Evolutionary conservation across 202 grass and related monocot genomes (phyloP), one percentile per base, ranked within the genome.

Genomic region (Setaria viridis): DNA sequence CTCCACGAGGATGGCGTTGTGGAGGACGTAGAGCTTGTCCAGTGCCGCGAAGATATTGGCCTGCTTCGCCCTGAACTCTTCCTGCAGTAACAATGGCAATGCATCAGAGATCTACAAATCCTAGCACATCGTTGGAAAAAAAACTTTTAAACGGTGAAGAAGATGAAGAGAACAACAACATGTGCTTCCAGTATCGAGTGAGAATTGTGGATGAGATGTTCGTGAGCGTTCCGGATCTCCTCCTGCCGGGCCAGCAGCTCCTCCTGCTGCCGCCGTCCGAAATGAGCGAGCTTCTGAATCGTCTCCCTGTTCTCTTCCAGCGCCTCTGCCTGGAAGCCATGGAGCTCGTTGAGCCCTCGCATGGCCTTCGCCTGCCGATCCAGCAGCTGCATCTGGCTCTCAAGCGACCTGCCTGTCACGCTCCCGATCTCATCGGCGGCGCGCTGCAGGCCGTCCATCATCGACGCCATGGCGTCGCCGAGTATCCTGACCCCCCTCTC

Each of bases 1-100:
- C 78, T 94, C 92, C 0, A 81, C 79, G 11, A 94, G 53, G 48
- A 92, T 82, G 39, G 90, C 85, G 42, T 92, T 94, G 42, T 91
- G 85, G 53, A 89, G 73, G 4, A 77, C 84, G 48, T 88, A 80
- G n/a, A 93, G 85, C 30, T 92, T 97, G 83, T 97, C 89, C 62
- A 97, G 32, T 7, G 91, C 85, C 5, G 94, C 72, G 25, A 97
- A 97, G 16, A 97, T 94, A 59, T 51, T 83, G 25, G 89, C 89
- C 65, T 97, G 94, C 62, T 97, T 88, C 62, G 35, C 34, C 64
- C 87, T 88, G 62, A 90, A 97, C 62, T 94, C 87, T 90, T 94
- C 94, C 94, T 95, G 84, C 8, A 20, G 0, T 35, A 37, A 58
- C 20, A 9, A 58, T 46, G 43, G 43, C 43, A 7, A 8, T 45